Base-by-base conservation (phyloP, 257 asterid genomes). In the Solanum chaucha region DNA sequence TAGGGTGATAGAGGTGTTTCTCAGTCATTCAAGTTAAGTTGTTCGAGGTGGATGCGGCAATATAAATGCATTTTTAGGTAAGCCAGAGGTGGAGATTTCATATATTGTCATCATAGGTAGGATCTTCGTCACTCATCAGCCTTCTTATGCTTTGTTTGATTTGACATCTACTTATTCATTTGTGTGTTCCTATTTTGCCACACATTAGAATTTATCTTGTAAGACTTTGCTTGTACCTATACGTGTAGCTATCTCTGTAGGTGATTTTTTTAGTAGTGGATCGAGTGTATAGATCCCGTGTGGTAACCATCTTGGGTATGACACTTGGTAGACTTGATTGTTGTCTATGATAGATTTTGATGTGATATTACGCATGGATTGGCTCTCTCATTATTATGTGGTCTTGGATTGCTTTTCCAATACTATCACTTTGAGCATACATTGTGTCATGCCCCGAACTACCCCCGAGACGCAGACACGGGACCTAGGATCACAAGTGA, bases 31-130 rank as follows among this genome's bases (percentile, higher is more conserved):
- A 55, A 0, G 61, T 55, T 6, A 15, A 9, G 61, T 17, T 6
- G 7, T 55, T 1, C n/a, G 0, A 55, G 7, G n/a, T 55, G 10
- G 61, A 6, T 0, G 4, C 9, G n/a, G 1, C 1, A 19, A 17
- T 0, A 55, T 55, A 19, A 15, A 55, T 55, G 61, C 9, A 5
- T n/a, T 5, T 6, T 17, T 2, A 8, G 0, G 9, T 55, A 55
- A 7, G n/a, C 61, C 3, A 15, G 2, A 46, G 17, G 5, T 46
- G 6, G 19, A 51, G 8, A 3, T 19, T 51, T 5, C 19, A 5
- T 6, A 51, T 51, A 9, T 2, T 5, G 8, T 51, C 17, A 15
- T 51, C n/a, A 17, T 6, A 17, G 4, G 10, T 55, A 55, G 8
- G 7, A 17, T 55, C 22, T 55, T 6, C 8, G 7, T 55, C 61